phyloP scores from a whole-genome alignment of 441 rosid species.

The Euphorbia celastroides region DNA sequence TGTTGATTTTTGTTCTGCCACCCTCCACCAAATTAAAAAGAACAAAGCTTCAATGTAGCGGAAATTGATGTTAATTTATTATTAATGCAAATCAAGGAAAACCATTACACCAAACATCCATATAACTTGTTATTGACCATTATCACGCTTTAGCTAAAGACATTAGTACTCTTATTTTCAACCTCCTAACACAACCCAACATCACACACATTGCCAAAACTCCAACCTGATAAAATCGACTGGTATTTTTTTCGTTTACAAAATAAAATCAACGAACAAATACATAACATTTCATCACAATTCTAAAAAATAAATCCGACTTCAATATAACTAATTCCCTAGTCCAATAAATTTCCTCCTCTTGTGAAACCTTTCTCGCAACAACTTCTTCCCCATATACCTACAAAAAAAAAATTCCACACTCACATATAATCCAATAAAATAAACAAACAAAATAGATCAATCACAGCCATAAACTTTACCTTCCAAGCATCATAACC shows the following conservation, averaged over 20 bases:
- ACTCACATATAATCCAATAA: background rate
- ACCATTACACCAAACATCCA: too few relatives aligned
- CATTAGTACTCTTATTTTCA: too few relatives aligned
- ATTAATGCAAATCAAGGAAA: too few relatives aligned
- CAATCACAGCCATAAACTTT: background rate
- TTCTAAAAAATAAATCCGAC: background rate
- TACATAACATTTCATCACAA: background rate
- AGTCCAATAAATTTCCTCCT: background rate
- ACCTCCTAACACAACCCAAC: too few relatives aligned
- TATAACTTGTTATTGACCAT: too few relatives aligned
- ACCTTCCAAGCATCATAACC: slow-evolving; percentile 99
- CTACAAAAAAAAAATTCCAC: slow-evolving; percentile 11
- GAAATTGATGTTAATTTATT: too few relatives aligned
- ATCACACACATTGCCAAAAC: background rate
- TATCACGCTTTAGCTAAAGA: too few relatives aligned
- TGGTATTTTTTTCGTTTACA: background rate
- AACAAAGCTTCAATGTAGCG: too few relatives aligned
- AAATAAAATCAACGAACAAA: background rate
- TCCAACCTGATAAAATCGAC: background rate
- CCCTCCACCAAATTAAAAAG: too few relatives aligned
- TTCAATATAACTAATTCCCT: background rate
- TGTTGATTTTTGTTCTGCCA: too few relatives aligned
- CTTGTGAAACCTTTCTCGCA: slow-evolving; percentile 10
- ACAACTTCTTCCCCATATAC: slow-evolving; percentile 25
- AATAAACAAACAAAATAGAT: background rate